A percentile compares a stretch with the other conserved stretches of the same genome.
These are phyloP conservation scores for Pelargonium fulgidum DNA, from an alignment of 441 rosid species.

Conservation along the genomic window DNA sequence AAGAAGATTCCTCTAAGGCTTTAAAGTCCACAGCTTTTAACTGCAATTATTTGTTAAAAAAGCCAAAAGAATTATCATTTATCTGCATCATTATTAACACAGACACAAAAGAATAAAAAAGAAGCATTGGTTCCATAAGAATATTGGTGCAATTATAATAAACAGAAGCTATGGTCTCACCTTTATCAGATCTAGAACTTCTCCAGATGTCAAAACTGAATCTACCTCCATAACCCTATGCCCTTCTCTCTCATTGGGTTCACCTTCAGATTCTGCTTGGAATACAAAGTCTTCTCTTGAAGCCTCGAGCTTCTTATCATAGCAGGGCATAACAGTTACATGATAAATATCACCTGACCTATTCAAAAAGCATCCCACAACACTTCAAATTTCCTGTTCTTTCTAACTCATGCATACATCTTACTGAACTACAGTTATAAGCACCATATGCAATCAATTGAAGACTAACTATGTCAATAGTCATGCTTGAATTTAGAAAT, in stretches of 20 bases:
- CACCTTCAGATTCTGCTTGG: constrained; percentile 39
- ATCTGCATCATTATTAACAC: not conserved
- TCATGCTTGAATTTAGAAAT: no score
- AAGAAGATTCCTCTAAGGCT: constrained; percentile 58
- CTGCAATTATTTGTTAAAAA: constrained; percentile 34
- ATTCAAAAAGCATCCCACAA: constrained; percentile 21
- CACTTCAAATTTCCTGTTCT: constrained; percentile 7
- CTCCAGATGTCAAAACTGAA: constrained; percentile 85
- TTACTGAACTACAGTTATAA: not conserved
- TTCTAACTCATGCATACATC: not conserved
- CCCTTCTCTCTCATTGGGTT: constrained; percentile 16
- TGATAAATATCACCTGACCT: constrained; percentile 82
- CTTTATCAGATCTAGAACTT: constrained; percentile 78
- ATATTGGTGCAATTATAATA: constrained; percentile 10
- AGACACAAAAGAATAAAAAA: not conserved
- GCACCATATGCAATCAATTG: not conserved
- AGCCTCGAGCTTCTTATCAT: constrained; percentile 96
- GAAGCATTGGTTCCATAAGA: not conserved
- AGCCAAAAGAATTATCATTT: not conserved
- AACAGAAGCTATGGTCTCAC: constrained; percentile 30
- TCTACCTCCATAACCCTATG: constrained; percentile 62
- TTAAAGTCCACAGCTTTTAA: constrained; percentile 58
- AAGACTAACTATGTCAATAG: not conserved
- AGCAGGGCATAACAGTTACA: constrained; percentile 94
- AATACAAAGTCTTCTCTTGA: constrained; percentile 74